phyloP scores from a whole-genome alignment of 129 eudicot genomes.

The Chrysanthemum lavandulifolium region DNA sequence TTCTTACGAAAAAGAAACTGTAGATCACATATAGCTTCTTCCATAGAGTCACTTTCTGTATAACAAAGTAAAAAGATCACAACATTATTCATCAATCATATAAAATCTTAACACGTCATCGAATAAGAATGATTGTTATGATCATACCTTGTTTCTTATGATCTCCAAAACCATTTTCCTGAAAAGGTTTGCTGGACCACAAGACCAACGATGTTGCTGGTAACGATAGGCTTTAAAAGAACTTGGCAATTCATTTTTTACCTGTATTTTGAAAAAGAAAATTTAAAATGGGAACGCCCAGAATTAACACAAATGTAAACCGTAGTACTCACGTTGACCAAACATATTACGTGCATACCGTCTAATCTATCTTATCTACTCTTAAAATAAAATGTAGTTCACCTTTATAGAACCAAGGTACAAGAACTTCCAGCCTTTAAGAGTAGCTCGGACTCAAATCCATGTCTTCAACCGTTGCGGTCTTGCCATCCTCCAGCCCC shows the following conservation, averaged over 20 bases:
- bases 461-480: constrained; percentile 13
- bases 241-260: constrained; percentile 32
- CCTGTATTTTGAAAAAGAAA: constrained; percentile 1
- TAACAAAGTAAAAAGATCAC: background rate
- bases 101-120: background rate
- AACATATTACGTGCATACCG: no score
- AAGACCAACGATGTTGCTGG: constrained; percentile 22
- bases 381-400: no score
- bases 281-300: no score
- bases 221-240: constrained; percentile 33
- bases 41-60: constrained; percentile 22
- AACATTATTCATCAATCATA: background rate
- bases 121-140: background rate
- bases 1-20: constrained; percentile 17
- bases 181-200: constrained; percentile 37
- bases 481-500: constrained; percentile 19
- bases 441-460: constrained; percentile 45
- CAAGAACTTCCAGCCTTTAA: constrained; percentile 76
- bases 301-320: no score
- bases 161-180: constrained; percentile 34
- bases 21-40: constrained; percentile 18
- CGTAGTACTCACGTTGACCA: no score
- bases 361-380: no score
- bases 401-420: constrained; percentile 43
- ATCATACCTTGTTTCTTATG: constrained; percentile 21